Evolutionary conservation across 192 early-diverging fungal genomes (phyloP).

Genomic region (Neocallimastix lanati): DNA sequence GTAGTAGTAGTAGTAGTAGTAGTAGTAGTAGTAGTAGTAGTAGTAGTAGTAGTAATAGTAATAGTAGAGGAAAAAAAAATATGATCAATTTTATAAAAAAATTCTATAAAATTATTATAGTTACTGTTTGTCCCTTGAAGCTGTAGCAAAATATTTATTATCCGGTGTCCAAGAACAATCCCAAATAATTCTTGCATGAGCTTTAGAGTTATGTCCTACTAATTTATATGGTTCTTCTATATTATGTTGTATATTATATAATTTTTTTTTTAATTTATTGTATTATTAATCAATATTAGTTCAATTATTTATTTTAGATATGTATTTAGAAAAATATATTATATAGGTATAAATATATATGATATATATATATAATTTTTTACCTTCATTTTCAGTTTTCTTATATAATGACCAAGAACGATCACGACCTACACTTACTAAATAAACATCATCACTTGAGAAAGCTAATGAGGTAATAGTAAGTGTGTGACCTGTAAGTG

Average conservation of each 20-base stretch:
- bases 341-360: too few species aligned
- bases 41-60: too few species aligned
- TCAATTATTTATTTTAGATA: too few species aligned
- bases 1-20: too few species aligned
- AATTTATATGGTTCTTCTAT: conserved; percentile 31
- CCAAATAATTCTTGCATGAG: conserved; percentile 91
- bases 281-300: too few species aligned
- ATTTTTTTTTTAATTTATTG: too few species aligned
- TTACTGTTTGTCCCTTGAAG: conserved; percentile 73
- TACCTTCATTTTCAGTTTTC: conserved; percentile 12
- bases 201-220: conserved; percentile 32
- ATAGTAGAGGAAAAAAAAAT: too few species aligned
- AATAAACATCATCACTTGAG: conserved; percentile 45
- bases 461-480: conserved; percentile 73
- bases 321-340: too few species aligned
- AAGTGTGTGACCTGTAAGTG: conserved; percentile 49
- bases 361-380: too few species aligned
- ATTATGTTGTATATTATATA: neutral
- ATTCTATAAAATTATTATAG: neutral
- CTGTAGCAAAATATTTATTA: conserved; percentile 68
- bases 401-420: conserved; percentile 71
- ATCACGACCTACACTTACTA: conserved; percentile 73
- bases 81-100: too few species aligned
- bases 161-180: conserved; percentile 65
- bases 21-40: too few species aligned